Evolutionary conservation across 441 rosid genomes (phyloP), one percentile per base, ranked within the genome.

Genomic region (Mallotus repandus): DNA sequence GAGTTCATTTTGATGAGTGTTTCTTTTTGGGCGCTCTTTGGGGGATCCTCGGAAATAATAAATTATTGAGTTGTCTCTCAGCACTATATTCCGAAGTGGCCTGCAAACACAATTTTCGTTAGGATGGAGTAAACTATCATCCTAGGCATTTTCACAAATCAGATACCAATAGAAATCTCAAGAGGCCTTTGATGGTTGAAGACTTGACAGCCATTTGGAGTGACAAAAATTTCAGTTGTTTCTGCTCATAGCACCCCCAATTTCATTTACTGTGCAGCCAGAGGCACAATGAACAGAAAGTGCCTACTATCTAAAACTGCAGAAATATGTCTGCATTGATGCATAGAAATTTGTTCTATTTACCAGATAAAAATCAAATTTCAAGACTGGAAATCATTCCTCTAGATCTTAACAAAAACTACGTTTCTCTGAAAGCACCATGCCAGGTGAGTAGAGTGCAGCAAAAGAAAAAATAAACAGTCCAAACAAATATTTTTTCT

Each of bases 81-180:
- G 97, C 98, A 35, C 88, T 73, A 22, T 86, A 81, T 81, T 80
- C 97, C 32, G 99, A 90, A 59, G 90, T 87, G 14, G 98, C 99
- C 99, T 91, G 94, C 80, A 84, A 56, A 63, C 43, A 63, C 32
- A 55, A 72, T 58, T 53, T 70, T 16, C 45, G 63, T 46, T 46
- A 49, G 66, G 48, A 60, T 60, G 19, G 14, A 0, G 5, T n/a
- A 63, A 43, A 15, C 66, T 25, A 61, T 15, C n/a, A 32, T 59
- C 18, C 49, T 0, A 19, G 29, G 11, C 11, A 46, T 69, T 54
- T 22, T 35, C 14, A 41, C 22, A 56, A 10, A 21, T 41, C 52
- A 6, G 54, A 25, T 16, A 8, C 9, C 13, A 45, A 55, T 43
- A 10, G 14, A 69, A 45, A 29, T 25, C 68, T 53, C 16, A 49